Evolutionary conservation across 176 grass and related monocot species (phyloP), one percentile per base, ranked within the genome.

Genomic region (Musa itinerans): DNA sequence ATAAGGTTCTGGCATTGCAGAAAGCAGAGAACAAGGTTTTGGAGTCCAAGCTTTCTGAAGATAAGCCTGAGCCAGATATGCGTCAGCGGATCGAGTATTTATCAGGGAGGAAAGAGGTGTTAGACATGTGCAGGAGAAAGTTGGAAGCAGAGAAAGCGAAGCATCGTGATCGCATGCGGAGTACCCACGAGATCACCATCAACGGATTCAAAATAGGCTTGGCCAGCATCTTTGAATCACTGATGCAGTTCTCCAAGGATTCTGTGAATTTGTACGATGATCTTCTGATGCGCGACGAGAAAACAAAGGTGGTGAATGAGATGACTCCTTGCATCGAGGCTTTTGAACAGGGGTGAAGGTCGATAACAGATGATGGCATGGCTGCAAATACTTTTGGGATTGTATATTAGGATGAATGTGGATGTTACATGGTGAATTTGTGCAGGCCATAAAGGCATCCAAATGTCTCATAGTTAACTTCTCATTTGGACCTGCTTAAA

Each of bases 201-300:
- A 99, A 99, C 1, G 95, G 90, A 14, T 94, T 99, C 76, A 99
- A 99, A 75, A 99, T 99, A 13, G 95, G 95, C 29, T 77, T 99
- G 1, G 95, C 95, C 16, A 66, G 88, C 49, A 94, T 91, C 52
- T 99, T 99, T 0, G 95, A 99, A 74, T 93, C 95, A 0, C 72
- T 99, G 15, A 57, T 78, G 0, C 90, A 99, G 15, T 99, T 99
- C 81, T 99, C 95, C 0, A 87, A 76, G 81, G 88, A 92, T 69
- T 83, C 84, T 0, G 85, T 87, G 2, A 87, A 70, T 49, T 83
- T 99, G 8, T 94, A 94, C 0, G 83, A 92, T 50, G 88, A 87
- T 54, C 87, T 99, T 9, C 64, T 94, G 17, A 73, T 68, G 1
- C 74, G 78, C 5, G 78, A 68, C 9, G 27, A 72, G 7, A 74